Base-by-base conservation (phyloP, 331 rosid genomes). In the Phaseolus coccineus region DNA sequence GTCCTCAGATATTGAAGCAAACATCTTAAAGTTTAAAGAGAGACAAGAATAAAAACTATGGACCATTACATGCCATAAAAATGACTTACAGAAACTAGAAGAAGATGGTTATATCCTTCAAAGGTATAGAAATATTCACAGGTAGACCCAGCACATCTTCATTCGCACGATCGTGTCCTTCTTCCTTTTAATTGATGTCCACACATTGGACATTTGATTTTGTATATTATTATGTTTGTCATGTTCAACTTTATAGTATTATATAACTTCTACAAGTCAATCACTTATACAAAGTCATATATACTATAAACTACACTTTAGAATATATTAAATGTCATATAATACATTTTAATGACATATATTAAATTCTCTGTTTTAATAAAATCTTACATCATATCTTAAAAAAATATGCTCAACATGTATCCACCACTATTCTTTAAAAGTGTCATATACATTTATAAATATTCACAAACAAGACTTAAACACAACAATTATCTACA, bases 31-130 rank as follows among this genome's bases (percentile, higher is more conserved):
- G 73, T 44, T 68, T 51, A n/a, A 15, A 11, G 14, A 2, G 11
- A 4, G n/a, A 30, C 48, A 0, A 71, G 12, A 71, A 35, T 33
- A 73, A 30, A 13, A 33, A n/a, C 35, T 16, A 57, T 22, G 74
- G 39, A 77, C 15, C 30, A 22, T 51, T 65, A 53, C 10, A 53
- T 53, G 19, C 27, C 19, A 16, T 66, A 69, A 59, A 79, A 69
- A 13, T 11, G 33, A 77, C 82, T 82, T 44, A 71, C 65, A 65
- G 68, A 78, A 13, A 73, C 4, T 15, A 33, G 58, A 55, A 72
- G 31, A 63, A 3, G 71, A 11, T 70, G 67, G 33, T 39, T 10
- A 22, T 52, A 25, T 22, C 64, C 64, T 33, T 69, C 63, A 57
- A 25, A 58, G 39, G 52, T 48, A 44, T 27, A 15, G 57, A 28